Evolutionary conservation across 2,329 filamentous ascomycete species (phyloP).

Genomic region (Hymenotorrendiella dingleyae): DNA sequence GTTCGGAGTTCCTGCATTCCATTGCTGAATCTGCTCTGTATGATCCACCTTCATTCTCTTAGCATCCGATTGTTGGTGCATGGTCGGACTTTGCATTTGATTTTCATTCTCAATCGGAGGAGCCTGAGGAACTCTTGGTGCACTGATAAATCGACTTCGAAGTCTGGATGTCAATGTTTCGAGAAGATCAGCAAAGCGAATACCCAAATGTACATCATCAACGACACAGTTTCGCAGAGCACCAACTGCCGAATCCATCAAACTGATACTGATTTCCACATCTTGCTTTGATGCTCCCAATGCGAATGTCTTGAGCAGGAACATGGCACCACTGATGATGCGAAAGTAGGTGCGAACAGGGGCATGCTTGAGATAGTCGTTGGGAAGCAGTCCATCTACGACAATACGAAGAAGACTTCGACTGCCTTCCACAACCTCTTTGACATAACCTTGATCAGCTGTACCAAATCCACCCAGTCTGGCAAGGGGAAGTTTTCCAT

Average conservation of each 20-base stretch:
- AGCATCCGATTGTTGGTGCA: constrained; percentile 28
- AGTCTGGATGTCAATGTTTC: constrained; percentile 70
- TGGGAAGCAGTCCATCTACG: constrained; percentile 67
- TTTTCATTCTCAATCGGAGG: constrained; percentile 27
- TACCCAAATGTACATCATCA: constrained; percentile 80
- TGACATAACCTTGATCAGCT: constrained; percentile 67
- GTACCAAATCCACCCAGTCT: constrained; percentile 58
- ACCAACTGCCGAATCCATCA: constrained; percentile 70
- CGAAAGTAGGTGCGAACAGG: constrained; percentile 81
- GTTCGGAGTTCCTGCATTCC: constrained; percentile 25
- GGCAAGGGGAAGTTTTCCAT: constrained; percentile 57
- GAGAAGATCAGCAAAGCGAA: constrained; percentile 76
- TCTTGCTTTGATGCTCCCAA: constrained; percentile 74
- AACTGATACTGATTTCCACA: constrained; percentile 65
- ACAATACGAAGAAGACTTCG: constrained; percentile 72
- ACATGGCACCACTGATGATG: constrained; percentile 81
- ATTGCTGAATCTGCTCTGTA: constrained; percentile 23
- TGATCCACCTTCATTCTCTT: constrained; percentile 25
- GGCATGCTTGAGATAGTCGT: constrained; percentile 73
- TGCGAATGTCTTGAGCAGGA: constrained; percentile 77
- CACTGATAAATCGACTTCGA: constrained; percentile 68
- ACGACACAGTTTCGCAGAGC: constrained; percentile 73
- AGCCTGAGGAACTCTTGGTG: constrained; percentile 39
- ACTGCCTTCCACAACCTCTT: constrained; percentile 71
- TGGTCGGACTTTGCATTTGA: constrained; percentile 25